These are phyloP conservation scores for Citrullus amarus DNA, from an alignment of 306 rosid genomes.

Conservation along the genomic window DNA sequence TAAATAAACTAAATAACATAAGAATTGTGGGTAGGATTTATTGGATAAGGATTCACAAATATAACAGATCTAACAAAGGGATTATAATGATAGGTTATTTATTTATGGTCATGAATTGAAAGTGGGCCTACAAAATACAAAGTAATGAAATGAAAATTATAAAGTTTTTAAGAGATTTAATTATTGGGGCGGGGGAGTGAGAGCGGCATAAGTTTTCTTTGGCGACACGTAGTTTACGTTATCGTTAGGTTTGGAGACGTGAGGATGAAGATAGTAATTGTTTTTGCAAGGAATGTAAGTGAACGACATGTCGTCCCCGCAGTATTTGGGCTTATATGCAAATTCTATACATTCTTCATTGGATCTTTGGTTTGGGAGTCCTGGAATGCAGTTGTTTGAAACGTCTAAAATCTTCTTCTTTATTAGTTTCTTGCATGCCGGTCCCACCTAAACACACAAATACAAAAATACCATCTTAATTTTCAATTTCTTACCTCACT, in stretches of 20 bases:
- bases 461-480: too few species aligned
- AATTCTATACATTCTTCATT: slow-evolving; percentile 20
- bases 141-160: background rate
- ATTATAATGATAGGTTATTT: background rate
- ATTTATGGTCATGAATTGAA: background rate
- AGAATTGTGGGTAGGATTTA: too few species aligned
- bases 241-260: background rate
- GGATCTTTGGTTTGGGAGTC: slow-evolving; percentile 31
- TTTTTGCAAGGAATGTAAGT: slow-evolving; percentile 31
- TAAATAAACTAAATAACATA: too few species aligned
- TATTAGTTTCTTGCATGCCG: slow-evolving; percentile 39
- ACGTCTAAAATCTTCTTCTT: slow-evolving; percentile 27
- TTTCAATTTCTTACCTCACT: too few species aligned
- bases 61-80: background rate
- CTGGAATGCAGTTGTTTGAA: slow-evolving; percentile 41
- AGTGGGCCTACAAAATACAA: background rate
- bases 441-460: slow-evolving; percentile 28
- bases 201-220: background rate
- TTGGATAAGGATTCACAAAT: background rate
- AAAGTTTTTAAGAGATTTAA: background rate
- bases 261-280: background rate
- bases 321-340: slow-evolving; percentile 5
- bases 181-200: background rate
- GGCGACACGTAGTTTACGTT: slow-evolving; percentile 1
- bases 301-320: slow-evolving; percentile 15